Percentiles rank a stretch among this genome's conserved stretches.
Evolutionary conservation across 306 rosid genomes (phyloP).

Genomic region (Adenanthera pavonina): DNA sequence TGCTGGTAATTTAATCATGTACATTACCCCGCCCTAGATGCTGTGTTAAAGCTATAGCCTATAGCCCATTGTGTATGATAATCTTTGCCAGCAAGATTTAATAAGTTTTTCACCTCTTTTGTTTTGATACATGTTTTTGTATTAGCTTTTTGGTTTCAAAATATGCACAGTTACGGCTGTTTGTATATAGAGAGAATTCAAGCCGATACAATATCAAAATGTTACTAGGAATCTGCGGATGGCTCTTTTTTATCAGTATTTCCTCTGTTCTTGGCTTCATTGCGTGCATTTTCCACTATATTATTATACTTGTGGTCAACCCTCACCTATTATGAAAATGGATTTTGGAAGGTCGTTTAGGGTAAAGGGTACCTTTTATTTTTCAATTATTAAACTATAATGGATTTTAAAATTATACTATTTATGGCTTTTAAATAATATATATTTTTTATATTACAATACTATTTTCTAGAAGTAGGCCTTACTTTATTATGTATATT

Average conservation of each 20-base stretch:
- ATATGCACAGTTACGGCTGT: conserved; percentile 59
- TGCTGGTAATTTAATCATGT: conserved; percentile 42
- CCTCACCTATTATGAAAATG: neutral
- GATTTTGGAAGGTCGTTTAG: neutral
- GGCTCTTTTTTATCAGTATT: conserved; percentile 42
- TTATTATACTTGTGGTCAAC: neutral
- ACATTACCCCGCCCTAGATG: conserved; percentile 47
- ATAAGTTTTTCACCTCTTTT: conserved; percentile 40
- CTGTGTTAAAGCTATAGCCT: conserved; percentile 40
- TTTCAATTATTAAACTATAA: too few relatives aligned
- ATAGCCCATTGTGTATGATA: conserved; percentile 49
- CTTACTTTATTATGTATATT: too few relatives aligned
- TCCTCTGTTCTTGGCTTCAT: conserved; percentile 40
- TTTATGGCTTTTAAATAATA: too few relatives aligned
- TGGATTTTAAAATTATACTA: too few relatives aligned
- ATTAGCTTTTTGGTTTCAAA: conserved; percentile 41
- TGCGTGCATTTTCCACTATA: neutral
- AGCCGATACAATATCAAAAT: conserved; percentile 58
- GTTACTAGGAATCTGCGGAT: conserved; percentile 53
- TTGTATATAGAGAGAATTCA: conserved; percentile 75
- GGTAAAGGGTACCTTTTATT: too few relatives aligned
- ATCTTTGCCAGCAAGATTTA: conserved; percentile 54
- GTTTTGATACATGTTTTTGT: conserved; percentile 38
- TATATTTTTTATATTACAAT: too few relatives aligned
- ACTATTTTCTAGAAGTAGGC: too few relatives aligned